phyloP scores from a whole-genome alignment of 1,284 basidiomycete species.

The Trametes pubescens region DNA sequence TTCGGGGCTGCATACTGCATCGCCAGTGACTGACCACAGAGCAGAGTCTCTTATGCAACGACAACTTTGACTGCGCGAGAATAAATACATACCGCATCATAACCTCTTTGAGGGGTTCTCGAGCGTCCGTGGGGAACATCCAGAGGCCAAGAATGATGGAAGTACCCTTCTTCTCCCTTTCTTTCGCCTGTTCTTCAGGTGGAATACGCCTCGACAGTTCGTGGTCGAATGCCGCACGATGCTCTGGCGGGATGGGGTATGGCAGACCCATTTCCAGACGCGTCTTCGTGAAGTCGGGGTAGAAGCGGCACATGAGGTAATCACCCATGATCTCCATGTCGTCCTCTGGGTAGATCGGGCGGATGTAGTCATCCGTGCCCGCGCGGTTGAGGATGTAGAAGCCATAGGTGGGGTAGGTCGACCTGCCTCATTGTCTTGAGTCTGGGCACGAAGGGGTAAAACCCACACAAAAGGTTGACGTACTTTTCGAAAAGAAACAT shows the following conservation, averaged over 20 bases:
- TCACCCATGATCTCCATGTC: constrained; percentile 68
- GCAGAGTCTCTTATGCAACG: too few species aligned
- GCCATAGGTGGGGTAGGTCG: constrained; percentile 82
- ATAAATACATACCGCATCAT: constrained; percentile 60
- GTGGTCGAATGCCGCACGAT: constrained; percentile 35
- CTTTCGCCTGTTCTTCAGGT: constrained; percentile 30
- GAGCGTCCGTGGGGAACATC: constrained; percentile 77
- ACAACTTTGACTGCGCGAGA: too few species aligned
- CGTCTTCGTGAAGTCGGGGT: constrained; percentile 69
- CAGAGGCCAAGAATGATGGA: constrained; percentile 77
- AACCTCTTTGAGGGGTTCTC: constrained; percentile 75
- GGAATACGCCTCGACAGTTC: constrained; percentile 39
- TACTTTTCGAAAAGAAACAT: constrained; percentile 91
- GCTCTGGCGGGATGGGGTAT: constrained; percentile 39
- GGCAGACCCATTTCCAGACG: constrained; percentile 52
- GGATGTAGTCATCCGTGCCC: constrained; percentile 85
- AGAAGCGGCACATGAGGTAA: constrained; percentile 81
- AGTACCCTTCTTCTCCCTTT: constrained; percentile 59
- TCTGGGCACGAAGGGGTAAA: constrained; percentile 12
- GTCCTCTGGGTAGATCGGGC: constrained; percentile 82
- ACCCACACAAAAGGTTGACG: constrained; percentile 33
- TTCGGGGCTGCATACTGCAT: too few species aligned
- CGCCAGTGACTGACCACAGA: too few species aligned
- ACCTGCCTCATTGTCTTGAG: constrained; percentile 45
- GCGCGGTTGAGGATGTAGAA: constrained; percentile 90